Conservation (phyloP, 2,329 filamentous ascomycete species). For the Pseudocercospora fijiensis region DNA sequence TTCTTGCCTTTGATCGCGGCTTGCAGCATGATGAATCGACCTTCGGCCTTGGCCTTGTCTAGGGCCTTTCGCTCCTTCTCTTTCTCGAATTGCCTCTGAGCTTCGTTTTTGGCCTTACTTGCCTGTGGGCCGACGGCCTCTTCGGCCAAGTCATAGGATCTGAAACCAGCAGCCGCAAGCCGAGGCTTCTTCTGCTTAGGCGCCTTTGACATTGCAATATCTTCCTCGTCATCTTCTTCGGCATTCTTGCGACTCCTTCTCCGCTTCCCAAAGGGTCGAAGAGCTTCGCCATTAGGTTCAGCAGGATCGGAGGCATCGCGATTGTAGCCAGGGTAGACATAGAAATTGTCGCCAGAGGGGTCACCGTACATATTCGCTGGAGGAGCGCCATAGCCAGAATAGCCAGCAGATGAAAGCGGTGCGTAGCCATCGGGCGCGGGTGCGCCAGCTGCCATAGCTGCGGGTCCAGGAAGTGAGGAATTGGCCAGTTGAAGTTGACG, state of each 20-base stretch:
- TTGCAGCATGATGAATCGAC: constrained; percentile 48
- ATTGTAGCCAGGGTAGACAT: constrained; percentile 31
- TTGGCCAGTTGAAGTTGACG: constrained; percentile 35
- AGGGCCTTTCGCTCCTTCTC: constrained; percentile 45
- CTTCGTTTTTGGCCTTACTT: constrained; percentile 42
- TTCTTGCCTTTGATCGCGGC: constrained; percentile 49
- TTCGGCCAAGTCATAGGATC: constrained; percentile 35
- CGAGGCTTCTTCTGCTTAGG: constrained; percentile 39
- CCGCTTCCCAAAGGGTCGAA: constrained; percentile 34
- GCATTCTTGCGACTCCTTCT: constrained; percentile 17
- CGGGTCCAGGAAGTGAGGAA: constrained; percentile 31
- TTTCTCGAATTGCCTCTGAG: constrained; percentile 50
- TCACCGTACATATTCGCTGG: constrained; percentile 36
- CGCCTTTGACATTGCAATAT: constrained; percentile 40
- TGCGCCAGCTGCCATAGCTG: constrained; percentile 34
- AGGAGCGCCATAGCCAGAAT: constrained; percentile 33
- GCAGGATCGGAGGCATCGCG: constrained; percentile 37
- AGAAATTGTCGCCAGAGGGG: constrained; percentile 27
- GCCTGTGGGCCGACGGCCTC: constrained; percentile 25
- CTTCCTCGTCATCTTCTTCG: constrained; percentile 35
- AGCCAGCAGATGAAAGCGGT: constrained; percentile 32
- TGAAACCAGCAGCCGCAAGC: constrained; percentile 36
- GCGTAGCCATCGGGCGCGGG: constrained; percentile 36
- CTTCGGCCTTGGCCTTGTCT: constrained; percentile 44
- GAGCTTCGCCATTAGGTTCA: constrained; percentile 17